Conservation (phyloP, 2,329 filamentous ascomycete species). For the Calonectria montana region DNA sequence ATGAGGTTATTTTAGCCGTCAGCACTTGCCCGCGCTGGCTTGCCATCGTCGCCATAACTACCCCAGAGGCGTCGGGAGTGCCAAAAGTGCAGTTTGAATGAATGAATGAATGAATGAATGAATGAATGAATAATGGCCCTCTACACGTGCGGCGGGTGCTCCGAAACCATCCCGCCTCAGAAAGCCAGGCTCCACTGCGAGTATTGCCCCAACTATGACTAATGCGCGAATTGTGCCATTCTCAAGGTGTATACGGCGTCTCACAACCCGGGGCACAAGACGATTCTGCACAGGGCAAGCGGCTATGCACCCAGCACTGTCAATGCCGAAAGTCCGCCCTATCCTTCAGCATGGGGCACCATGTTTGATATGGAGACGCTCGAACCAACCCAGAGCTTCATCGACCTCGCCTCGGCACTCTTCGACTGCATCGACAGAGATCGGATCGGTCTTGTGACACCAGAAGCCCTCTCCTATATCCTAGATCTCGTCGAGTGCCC, state of each 20-base stretch:
- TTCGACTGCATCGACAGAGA: slow-evolving; percentile 14
- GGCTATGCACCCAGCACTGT: background rate
- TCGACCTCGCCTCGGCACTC: slow-evolving; percentile 1
- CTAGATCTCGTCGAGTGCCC: slow-evolving; percentile 5
- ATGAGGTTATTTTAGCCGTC: slow-evolving; percentile 7
- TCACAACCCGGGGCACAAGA: slow-evolving; percentile 1
- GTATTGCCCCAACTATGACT: background rate
- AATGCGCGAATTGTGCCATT: slow-evolving; percentile 17
- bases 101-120: too few relatives aligned
- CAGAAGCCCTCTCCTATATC: background rate
- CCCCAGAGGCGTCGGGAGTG: background rate
- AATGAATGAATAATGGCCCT: background rate
- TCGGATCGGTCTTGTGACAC: background rate
- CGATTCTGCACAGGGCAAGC: slow-evolving; percentile 5
- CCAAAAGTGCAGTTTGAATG: background rate
- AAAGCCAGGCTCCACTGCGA: slow-evolving; percentile 8
- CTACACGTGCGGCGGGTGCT: slow-evolving; percentile 2
- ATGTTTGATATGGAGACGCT: slow-evolving; percentile 14
- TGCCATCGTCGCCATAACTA: background rate
- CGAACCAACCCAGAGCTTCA: slow-evolving; percentile 8
- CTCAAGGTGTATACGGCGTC: slow-evolving; percentile 8
- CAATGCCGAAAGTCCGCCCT: background rate
- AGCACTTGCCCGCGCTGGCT: background rate
- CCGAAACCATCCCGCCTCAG: slow-evolving; percentile 5
- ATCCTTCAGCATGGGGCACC: background rate